A percentile compares a stretch with the other conserved stretches of the same genome.
phyloP scores from a whole-genome alignment of 495 filamentous ascomycete species.

The Tuber melanosporum region DNA sequence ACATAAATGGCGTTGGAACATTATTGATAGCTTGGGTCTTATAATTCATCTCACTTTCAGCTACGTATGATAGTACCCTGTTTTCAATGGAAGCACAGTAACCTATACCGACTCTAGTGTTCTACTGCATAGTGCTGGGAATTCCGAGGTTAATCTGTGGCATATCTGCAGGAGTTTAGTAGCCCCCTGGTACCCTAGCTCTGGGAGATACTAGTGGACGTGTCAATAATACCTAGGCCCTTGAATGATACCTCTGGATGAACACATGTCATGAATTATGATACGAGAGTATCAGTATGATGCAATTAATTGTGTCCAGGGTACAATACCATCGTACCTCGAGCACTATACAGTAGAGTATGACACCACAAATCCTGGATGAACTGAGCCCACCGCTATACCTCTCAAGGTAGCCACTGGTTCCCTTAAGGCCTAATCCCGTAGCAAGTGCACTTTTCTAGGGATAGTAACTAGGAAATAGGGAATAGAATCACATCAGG shows the following conservation, averaged over 20 bases:
- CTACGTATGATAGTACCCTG: background rate
- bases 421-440: too few species aligned
- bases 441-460: too few species aligned
- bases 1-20: background rate
- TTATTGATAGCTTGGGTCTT: background rate
- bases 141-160: background rate
- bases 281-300: background rate
- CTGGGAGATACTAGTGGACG: background rate
- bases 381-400: too few species aligned
- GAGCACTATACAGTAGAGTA: background rate
- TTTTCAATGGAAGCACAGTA: background rate
- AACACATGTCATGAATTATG: background rate
- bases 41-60: too few species aligned
- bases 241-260: background rate
- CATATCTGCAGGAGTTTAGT: background rate
- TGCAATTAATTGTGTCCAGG: background rate
- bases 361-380: too few species aligned
- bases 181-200: background rate
- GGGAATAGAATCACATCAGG: too few species aligned
- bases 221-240: background rate
- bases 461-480: too few species aligned
- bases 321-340: background rate
- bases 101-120: background rate
- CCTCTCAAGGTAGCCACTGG: too few species aligned
- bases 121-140: background rate